These are phyloP conservation scores for Pseudogymnoascus sp. DNA, from an alignment of 2,329 filamentous ascomycete species.

Conservation along the genomic window DNA sequence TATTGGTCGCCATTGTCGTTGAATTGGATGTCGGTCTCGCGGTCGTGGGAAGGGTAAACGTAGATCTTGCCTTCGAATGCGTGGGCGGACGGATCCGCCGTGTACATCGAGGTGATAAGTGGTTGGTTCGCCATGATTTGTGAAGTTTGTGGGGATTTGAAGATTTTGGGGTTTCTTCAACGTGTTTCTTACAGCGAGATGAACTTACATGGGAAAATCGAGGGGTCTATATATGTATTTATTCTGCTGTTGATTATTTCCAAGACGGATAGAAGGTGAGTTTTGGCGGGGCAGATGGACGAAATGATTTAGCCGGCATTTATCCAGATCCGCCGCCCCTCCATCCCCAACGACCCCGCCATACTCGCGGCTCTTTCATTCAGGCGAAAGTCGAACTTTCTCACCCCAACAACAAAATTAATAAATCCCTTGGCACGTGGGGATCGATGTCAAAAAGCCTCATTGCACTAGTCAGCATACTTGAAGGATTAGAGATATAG, in stretches of 20 bases:
- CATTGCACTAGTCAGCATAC: not conserved
- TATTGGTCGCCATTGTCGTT: conserved; percentile 79
- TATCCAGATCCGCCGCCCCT: conserved; percentile 7
- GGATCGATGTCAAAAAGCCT: not conserved
- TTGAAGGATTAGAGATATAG: not conserved
- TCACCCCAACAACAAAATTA: not conserved
- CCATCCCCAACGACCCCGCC: conserved; percentile 4
- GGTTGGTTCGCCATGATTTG: conserved; percentile 31
- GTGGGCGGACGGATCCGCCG: conserved; percentile 72
- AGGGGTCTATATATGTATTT: not conserved
- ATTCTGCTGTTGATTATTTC: not conserved
- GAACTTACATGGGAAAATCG: not conserved
- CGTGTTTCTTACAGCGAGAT: not conserved
- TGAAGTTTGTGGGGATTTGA: not conserved
- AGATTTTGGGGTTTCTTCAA: not conserved
- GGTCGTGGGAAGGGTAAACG: conserved; percentile 75
- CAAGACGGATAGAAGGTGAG: not conserved
- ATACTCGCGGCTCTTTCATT: conserved; percentile 7
- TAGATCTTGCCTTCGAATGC: conserved; percentile 69
- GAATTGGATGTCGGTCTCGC: conserved; percentile 63
- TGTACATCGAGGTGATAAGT: conserved; percentile 68
- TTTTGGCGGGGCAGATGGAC: not conserved
- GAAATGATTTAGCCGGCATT: conserved; percentile 2
- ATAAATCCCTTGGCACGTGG: not conserved
- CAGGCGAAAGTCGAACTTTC: not conserved